These are phyloP conservation scores for Musa troglodytarum DNA, from an alignment of 176 grass and related monocot species.

Conservation along the genomic window DNA sequence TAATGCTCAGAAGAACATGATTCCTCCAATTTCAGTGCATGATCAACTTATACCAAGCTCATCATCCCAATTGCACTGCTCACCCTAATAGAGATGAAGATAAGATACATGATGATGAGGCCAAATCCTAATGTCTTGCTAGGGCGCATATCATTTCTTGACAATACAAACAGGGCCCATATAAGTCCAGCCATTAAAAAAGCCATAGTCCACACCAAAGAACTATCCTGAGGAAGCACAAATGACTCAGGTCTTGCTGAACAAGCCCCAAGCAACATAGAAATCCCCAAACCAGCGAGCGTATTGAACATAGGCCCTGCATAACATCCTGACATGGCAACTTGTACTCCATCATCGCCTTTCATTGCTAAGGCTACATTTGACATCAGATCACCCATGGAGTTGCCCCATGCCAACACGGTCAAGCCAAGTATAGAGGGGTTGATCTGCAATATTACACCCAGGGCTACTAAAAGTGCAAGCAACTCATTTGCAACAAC, in stretches of 20 bases:
- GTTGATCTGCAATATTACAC: slow-evolving; percentile 15
- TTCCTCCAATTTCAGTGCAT: not conserved
- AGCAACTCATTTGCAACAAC: slow-evolving; percentile 21
- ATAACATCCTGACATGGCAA: slow-evolving; percentile 27
- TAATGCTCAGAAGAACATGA: not conserved
- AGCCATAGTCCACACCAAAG: slow-evolving; percentile 11
- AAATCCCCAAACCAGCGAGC: slow-evolving; percentile 16
- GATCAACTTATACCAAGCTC: not conserved
- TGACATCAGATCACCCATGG: slow-evolving; percentile 24
- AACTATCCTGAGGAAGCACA: slow-evolving; percentile 14
- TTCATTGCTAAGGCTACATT: slow-evolving; percentile 21
- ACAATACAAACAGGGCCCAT: slow-evolving; percentile 13
- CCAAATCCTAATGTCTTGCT: slow-evolving; percentile 15
- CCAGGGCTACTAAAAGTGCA: slow-evolving; percentile 16
- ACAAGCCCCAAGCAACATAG: slow-evolving; percentile 14
- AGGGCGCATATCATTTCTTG: slow-evolving; percentile 18
- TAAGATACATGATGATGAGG: slow-evolving; percentile 15
- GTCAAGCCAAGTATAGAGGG: slow-evolving; percentile 19
- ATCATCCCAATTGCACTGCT: not conserved
- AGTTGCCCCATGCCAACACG: slow-evolving; percentile 19
- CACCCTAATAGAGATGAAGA: slow-evolving; percentile 22
- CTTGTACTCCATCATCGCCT: slow-evolving; percentile 17
- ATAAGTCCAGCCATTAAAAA: slow-evolving; percentile 18
- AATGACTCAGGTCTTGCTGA: slow-evolving; percentile 5
- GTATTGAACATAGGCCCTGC: slow-evolving; percentile 23